Base-by-base conservation (phyloP, 768 basidiomycete species). In the Pleurotus eryngii region DNA sequence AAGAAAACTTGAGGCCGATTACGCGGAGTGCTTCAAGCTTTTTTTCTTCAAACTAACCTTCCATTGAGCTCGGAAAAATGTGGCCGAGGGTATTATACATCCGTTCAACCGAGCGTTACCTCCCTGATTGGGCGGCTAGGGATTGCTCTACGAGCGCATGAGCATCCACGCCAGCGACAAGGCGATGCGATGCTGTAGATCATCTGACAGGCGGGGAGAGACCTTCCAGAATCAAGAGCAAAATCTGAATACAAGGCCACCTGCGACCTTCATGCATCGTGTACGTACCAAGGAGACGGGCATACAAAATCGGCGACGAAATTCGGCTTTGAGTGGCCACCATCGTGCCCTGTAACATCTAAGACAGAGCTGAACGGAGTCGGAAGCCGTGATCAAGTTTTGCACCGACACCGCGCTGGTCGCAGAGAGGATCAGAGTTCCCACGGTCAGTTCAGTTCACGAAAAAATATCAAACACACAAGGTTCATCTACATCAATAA, bases 121-220 rank as follows among this genome's bases (percentile, higher is more conserved):
- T 17, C 22, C 22, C 30, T 35, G 11, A 35, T 35, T 18, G n/a
- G 46, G 46, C 14, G 14, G 46, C 46, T 14, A 45, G 43, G 43
- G 20, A 7, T 17, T 45, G 22, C 22, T 15, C 11, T 48, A 11
- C 14, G 27, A 48, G 46, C 11, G 46, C 46, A 15, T 24, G n/a
- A 22, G 46, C 46, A 24, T 35, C 30, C 11, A 35, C 30, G 30
- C 30, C 30, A 35, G 3, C 30, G 11, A 35, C 26, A 30, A 50
- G 49, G 49, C 49, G 49, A 50, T 50, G 49, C 49, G 37, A 50
- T 35, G 49, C 49, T 50, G 49, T 50, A 35, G 27, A 17, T 35
- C 30, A 50, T 50, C 49, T 27, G 49, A 50, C 27, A 20, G 30
- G 11, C 30, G 27, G 17, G 14, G 6, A 15, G 27, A 48, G 46